These are phyloP conservation scores for Lasiosphaeria miniovina DNA, from an alignment of 495 filamentous ascomycete species.

Conservation along the genomic window DNA sequence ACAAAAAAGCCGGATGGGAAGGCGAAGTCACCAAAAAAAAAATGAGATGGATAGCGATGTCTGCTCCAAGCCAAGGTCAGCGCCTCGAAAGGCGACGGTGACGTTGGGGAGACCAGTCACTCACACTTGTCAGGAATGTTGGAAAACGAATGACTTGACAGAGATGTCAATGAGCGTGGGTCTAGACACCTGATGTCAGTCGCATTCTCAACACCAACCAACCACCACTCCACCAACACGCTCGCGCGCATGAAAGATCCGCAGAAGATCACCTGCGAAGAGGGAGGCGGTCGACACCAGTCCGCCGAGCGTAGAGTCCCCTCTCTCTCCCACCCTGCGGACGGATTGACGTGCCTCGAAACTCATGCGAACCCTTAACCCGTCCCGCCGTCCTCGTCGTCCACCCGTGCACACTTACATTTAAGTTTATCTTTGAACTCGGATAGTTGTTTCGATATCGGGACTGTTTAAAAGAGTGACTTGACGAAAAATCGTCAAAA, in stretches of 20 bases:
- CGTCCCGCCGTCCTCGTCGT: background rate
- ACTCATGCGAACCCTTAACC: conserved; percentile 9
- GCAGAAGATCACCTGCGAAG: conserved; percentile 24
- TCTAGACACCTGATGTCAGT: conserved; percentile 33
- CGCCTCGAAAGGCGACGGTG: conserved; percentile 26
- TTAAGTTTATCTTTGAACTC: background rate
- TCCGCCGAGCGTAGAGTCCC: conserved; percentile 4
- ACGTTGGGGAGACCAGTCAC: background rate
- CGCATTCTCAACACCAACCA: conserved; percentile 2
- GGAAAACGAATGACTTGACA: conserved; percentile 67
- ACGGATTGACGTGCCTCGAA: conserved; percentile 8
- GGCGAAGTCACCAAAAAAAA: background rate
- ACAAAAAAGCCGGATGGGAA: background rate
- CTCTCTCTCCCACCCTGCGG: conserved; percentile 3
- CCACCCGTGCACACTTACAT: conserved; percentile 20
- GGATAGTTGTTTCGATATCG: too few relatives aligned
- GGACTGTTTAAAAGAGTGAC: conserved; percentile 41
- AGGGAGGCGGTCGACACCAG: conserved; percentile 8
- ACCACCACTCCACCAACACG: conserved; percentile 3
- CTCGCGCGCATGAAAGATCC: conserved; percentile 35
- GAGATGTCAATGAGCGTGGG: conserved; percentile 56
- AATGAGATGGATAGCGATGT: conserved; percentile 18
- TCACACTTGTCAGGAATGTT: conserved; percentile 49
- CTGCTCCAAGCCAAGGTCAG: conserved; percentile 27
- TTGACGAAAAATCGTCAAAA: conserved; percentile 41